phyloP scores from a whole-genome alignment of 352 stramenopile genomes.

The Globisporangium splendens region DNA sequence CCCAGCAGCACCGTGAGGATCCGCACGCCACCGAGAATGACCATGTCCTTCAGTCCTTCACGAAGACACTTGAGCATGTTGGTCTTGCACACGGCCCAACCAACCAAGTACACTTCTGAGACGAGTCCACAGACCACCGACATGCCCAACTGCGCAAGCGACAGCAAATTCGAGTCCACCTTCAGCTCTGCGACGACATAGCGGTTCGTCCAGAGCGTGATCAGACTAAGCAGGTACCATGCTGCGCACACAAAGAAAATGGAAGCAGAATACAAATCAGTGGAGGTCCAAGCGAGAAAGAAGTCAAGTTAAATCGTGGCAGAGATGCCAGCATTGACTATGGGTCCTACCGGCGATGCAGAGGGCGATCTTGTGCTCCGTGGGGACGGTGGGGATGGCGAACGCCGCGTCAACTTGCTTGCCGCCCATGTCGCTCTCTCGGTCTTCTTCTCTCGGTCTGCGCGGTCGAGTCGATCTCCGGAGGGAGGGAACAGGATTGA shows the following conservation, averaged over 20 bases:
- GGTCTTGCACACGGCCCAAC: conserved; percentile 52
- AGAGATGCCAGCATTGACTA: conserved; percentile 5
- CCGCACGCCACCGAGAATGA: conserved; percentile 74
- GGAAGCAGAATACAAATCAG: too few species aligned
- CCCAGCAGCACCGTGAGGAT: conserved; percentile 87
- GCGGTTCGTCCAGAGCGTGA: conserved; percentile 83
- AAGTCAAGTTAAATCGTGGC: too few species aligned
- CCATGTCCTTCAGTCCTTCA: conserved; percentile 79
- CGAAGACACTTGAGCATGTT: conserved; percentile 44
- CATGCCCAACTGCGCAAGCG: conserved; percentile 72
- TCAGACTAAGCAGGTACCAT: conserved; percentile 78
- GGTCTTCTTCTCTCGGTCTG: background rate
- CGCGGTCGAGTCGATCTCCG: too few species aligned
- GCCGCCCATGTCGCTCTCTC: conserved; percentile 7
- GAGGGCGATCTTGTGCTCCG: conserved; percentile 57
- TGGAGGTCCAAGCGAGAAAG: too few species aligned
- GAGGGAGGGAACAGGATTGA: too few species aligned
- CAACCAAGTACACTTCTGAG: conserved; percentile 72
- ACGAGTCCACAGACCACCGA: conserved; percentile 67
- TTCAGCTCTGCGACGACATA: conserved; percentile 74
- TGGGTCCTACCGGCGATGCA: conserved; percentile 42
- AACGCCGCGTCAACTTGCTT: background rate
- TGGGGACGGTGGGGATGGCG: conserved; percentile 9
- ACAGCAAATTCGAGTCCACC: conserved; percentile 77
- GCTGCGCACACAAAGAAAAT: conserved; percentile 22